Evolutionary conservation across 441 rosid species (phyloP).

Genomic region (Adansonia rubrostipa): DNA sequence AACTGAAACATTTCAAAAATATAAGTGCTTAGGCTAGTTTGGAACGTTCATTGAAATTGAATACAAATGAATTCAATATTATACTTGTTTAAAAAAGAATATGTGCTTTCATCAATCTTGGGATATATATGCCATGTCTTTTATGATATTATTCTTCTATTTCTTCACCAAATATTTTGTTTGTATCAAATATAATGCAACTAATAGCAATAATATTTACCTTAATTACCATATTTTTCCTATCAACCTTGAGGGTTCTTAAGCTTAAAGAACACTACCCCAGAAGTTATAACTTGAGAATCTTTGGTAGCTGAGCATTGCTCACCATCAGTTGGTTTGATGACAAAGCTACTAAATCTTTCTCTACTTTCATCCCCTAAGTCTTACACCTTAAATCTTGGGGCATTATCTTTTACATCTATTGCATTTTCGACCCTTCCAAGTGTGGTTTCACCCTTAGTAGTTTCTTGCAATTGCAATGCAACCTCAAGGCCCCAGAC

Average conservation of each 20-base stretch:
- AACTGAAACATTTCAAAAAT: too few species aligned
- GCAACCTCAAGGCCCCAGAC: slow-evolving; percentile 40
- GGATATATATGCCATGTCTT: too few species aligned
- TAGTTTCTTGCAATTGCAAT: slow-evolving; percentile 34
- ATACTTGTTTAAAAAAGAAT: too few species aligned
- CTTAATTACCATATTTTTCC: neutral
- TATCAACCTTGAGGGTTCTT: neutral
- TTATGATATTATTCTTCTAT: too few species aligned
- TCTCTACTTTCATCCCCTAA: neutral
- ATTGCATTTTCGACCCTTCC: neutral
- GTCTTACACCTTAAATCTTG: neutral
- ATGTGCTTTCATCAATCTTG: too few species aligned
- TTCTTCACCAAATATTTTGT: too few species aligned
- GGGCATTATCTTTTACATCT: neutral
- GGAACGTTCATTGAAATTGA: too few species aligned
- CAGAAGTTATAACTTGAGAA: neutral
- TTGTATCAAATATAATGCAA: neutral
- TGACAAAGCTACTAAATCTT: neutral
- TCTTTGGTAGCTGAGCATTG: neutral
- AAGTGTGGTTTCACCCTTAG: neutral
- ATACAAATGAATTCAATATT: too few species aligned
- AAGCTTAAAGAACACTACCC: neutral
- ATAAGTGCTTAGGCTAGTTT: too few species aligned
- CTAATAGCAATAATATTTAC: neutral
- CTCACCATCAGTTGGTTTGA: neutral